Base-by-base conservation (phyloP, 306 rosid species). In the Pueraria montana region DNA sequence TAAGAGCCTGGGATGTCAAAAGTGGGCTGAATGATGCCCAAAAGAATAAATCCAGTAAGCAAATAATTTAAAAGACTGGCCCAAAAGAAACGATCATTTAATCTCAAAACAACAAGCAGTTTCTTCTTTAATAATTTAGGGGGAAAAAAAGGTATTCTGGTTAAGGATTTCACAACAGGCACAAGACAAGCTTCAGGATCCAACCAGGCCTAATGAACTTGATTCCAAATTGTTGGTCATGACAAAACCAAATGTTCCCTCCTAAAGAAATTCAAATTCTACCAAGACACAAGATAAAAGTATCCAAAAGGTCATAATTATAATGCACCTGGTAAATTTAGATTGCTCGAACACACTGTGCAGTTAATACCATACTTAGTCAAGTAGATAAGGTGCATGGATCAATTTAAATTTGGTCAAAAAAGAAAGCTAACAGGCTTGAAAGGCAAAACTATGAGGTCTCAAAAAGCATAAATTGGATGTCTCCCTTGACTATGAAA, bases 401-500 rank as follows among this genome's bases (percentile, higher is more conserved):
- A 69, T 43, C 72, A 83, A 68, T 49, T 14, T 68, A 23, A 20
- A 43, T 27, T 74, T 40, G 27, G 10, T 42, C 16, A 53, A 27
- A 43, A 7, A 32, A 67, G 59, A 55, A 45, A 56, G 50, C 56
- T 38, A 74, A 16, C 76, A 82, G 56, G n/a, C 68, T 46, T 50
- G 18, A 50, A 34, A 61, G 56, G 21, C 46, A 16, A 20, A 53
- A 20, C 48, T 32, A 18, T 71, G 45, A 65, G 75, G 48, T 45
- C 78, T 59, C 48, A 7, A 46, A 40, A 74, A 40, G 24, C 59
- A 84, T 9, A 74, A 67, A 65, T 43, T 38, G 46, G 70, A 52
- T 72, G 38, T 56, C 38, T 18, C 67, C 56, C 76, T 72, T 24
- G 71, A 74, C 69, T 11, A 43, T 20, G 26, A 77, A 80, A 69